phyloP scores from a whole-genome alignment of 1,139 yeast genomes.

The Suhomyces panamericanus region DNA sequence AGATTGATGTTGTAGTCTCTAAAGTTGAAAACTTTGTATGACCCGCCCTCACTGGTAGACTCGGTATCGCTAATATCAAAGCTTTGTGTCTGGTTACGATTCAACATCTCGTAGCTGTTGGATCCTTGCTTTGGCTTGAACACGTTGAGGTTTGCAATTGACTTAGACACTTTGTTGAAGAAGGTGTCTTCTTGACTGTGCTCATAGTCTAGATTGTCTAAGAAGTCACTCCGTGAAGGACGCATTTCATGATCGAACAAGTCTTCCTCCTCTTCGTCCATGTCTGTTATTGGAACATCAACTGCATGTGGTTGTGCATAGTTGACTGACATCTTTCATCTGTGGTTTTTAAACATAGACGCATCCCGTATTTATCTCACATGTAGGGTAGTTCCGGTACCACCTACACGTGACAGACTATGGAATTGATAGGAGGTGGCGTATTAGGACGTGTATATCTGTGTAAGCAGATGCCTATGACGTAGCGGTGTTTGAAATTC shows the following conservation, averaged over 20 bases:
- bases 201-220: conserved; percentile 29
- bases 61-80: conserved; percentile 2
- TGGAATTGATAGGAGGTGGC: neutral
- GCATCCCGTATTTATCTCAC: too few species aligned
- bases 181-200: neutral
- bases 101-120: conserved; percentile 14
- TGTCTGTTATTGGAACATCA: conserved; percentile 59
- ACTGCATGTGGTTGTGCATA: conserved; percentile 35
- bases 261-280: conserved; percentile 57
- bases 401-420: neutral
- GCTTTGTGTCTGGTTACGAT: neutral
- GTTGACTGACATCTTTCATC: conserved; percentile 16
- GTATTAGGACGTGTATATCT: too few species aligned
- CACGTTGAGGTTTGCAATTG: neutral
- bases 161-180: neutral
- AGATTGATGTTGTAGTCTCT: conserved; percentile 30
- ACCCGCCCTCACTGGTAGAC: conserved; percentile 7
- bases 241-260: conserved; percentile 24
- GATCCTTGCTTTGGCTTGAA: neutral
- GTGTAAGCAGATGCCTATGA: too few species aligned
- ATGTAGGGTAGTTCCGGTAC: neutral
- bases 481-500: too few species aligned
- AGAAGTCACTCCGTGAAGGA: conserved; percentile 7
- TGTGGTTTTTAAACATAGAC: neutral
- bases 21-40: conserved; percentile 16